Evolutionary conservation across 805 yeast genomes (phyloP).

Genomic region (Saccharomycopsis fodiens): DNA sequence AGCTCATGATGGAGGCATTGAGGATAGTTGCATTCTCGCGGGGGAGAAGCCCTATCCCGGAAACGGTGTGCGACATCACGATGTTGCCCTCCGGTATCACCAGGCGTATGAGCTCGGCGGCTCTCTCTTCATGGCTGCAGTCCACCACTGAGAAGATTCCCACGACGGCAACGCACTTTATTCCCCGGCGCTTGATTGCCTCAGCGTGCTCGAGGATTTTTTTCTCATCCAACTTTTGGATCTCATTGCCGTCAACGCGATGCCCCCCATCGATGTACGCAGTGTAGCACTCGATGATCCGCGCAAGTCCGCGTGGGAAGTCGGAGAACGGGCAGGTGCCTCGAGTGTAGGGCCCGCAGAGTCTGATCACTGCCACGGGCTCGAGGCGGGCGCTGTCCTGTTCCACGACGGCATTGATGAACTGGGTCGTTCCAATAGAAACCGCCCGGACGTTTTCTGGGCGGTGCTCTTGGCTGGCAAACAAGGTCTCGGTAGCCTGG

Average conservation of each 20-base stretch:
- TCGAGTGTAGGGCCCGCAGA: constrained; percentile 37
- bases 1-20: constrained; percentile 37
- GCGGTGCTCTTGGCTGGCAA: constrained; percentile 23
- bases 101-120: constrained; percentile 28
- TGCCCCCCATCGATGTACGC: constrained; percentile 35
- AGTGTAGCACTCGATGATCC: constrained; percentile 31
- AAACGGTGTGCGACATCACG: constrained; percentile 34
- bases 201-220: constrained; percentile 27
- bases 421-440: constrained; percentile 47
- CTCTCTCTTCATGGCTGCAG: constrained; percentile 32
- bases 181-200: constrained; percentile 28
- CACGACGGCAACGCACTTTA: constrained; percentile 33
- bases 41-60: constrained; percentile 38
- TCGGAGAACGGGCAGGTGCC: constrained; percentile 36
- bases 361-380: constrained; percentile 38
- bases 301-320: constrained; percentile 33
- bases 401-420: constrained; percentile 44
- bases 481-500: constrained; percentile 30
- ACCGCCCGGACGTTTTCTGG: constrained; percentile 33
- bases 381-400: constrained; percentile 36
- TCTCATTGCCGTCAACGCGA: constrained; percentile 36
- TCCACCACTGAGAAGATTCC: constrained; percentile 37
- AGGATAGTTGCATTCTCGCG: constrained; percentile 42
- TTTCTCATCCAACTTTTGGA: constrained; percentile 28
- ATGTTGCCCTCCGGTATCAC: constrained; percentile 31